These are phyloP conservation scores for Bjerkandera adusta DNA, from an alignment of 1,284 basidiomycete species.

Conservation along the genomic window DNA sequence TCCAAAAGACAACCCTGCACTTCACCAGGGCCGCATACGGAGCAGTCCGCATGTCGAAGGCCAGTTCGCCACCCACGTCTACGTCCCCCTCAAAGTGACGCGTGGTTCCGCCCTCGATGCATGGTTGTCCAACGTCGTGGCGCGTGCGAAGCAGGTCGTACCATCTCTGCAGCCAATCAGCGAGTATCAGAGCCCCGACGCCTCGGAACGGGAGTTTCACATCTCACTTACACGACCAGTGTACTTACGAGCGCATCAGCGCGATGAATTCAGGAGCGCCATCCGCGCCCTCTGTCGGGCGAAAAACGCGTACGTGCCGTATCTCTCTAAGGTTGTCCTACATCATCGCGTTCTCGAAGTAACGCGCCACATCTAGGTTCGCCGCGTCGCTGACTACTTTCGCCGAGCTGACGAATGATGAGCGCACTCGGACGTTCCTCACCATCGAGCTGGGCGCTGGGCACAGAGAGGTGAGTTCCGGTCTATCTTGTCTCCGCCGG, in stretches of 20 bases:
- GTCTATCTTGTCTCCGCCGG: constrained; percentile 9
- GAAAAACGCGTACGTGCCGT: constrained; percentile 45
- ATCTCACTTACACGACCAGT: constrained; percentile 75
- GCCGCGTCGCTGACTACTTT: constrained; percentile 67
- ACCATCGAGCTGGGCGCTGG: constrained; percentile 77
- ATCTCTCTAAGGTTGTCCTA: background rate
- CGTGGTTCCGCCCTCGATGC: constrained; percentile 39
- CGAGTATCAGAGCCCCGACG: constrained; percentile 11
- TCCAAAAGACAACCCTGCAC: constrained; percentile 62
- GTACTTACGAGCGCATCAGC: constrained; percentile 75
- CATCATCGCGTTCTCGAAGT: background rate
- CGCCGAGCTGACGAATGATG: constrained; percentile 73
- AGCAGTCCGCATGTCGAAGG: constrained; percentile 75
- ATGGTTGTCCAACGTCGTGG: constrained; percentile 49
- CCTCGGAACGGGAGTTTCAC: constrained; percentile 47
- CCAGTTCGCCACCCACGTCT: constrained; percentile 76
- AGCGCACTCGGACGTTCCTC: constrained; percentile 73
- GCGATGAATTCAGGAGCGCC: constrained; percentile 61
- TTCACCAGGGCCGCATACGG: constrained; percentile 80
- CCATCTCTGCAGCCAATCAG: constrained; percentile 49
- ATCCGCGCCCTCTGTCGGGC: constrained; percentile 47
- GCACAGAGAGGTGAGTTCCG: constrained; percentile 54
- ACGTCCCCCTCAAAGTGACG: constrained; percentile 54
- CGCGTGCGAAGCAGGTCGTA: constrained; percentile 39
- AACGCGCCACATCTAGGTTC: constrained; percentile 47